Conservation (phyloP, 352 stramenopile species). For the Pythium myriotylum region DNA sequence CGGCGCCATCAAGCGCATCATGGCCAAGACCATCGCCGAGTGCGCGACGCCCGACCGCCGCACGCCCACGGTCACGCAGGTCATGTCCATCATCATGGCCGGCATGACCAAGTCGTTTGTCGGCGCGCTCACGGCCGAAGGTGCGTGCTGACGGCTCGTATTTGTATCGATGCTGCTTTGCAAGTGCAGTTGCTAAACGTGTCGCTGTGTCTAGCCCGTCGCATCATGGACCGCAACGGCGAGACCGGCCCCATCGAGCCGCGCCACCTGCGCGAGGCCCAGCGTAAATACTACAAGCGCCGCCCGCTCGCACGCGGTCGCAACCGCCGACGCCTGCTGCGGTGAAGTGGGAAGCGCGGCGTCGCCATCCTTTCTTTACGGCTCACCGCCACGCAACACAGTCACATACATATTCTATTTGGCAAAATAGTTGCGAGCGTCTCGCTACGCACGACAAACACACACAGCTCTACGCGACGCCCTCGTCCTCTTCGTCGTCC, state of each 20-base stretch:
- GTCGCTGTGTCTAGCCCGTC: constrained; percentile 46
- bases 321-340: constrained; percentile 58
- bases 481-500: background rate
- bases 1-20: constrained; percentile 80
- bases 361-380: background rate
- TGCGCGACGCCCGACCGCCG: constrained; percentile 56
- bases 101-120: constrained; percentile 89
- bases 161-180: too few relatives aligned
- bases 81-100: constrained; percentile 89
- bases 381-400: background rate
- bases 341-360: constrained; percentile 23
- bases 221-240: constrained; percentile 80
- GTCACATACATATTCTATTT: constrained; percentile 24
- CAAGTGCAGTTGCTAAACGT: too few relatives aligned
- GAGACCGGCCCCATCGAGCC: constrained; percentile 76
- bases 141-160: constrained; percentile 26
- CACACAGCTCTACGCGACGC: constrained; percentile 4
- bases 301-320: constrained; percentile 62
- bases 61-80: constrained; percentile 66
- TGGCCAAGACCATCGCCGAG: constrained; percentile 77
- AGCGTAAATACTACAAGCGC: constrained; percentile 85
- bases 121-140: constrained; percentile 77
- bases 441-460: background rate
- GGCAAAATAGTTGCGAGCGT: constrained; percentile 20
- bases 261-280: constrained; percentile 75